These are phyloP conservation scores for Aspergillus pseudonomiae DNA, from an alignment of 2,329 filamentous ascomycete species.

Conservation along the genomic window DNA sequence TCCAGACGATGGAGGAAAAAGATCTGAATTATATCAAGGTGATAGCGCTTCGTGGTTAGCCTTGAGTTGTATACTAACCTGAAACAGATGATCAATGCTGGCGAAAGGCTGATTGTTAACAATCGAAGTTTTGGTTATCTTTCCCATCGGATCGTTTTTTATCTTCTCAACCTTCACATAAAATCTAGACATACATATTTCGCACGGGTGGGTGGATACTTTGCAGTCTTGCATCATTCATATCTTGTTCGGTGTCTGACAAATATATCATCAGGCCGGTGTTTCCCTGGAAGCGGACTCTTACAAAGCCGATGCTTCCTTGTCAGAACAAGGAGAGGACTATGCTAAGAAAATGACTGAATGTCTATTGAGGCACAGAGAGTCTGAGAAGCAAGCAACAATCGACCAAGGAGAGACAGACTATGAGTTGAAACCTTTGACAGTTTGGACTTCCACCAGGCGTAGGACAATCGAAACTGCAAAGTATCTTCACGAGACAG, in stretches of 20 bases:
- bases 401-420: slow-evolving; percentile 69
- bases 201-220: slow-evolving; percentile 61
- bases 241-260: slow-evolving; percentile 15
- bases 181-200: slow-evolving; percentile 95
- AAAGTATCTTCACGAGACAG: slow-evolving; percentile 74
- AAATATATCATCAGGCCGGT: slow-evolving; percentile 59
- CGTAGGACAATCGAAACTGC: slow-evolving; percentile 89
- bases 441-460: slow-evolving; percentile 93
- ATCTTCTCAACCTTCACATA: slow-evolving; percentile 95
- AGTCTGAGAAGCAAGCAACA: slow-evolving; percentile 74
- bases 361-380: slow-evolving; percentile 77
- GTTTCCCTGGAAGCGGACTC: slow-evolving; percentile 85
- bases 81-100: slow-evolving; percentile 87
- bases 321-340: slow-evolving; percentile 76
- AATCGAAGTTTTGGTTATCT: slow-evolving; percentile 96
- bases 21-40: slow-evolving; percentile 94
- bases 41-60: not conserved
- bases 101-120: slow-evolving; percentile 90
- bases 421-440: slow-evolving; percentile 74
- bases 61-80: slow-evolving; percentile 16
- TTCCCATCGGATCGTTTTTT: slow-evolving; percentile 96
- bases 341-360: slow-evolving; percentile 89
- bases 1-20: slow-evolving; percentile 92
- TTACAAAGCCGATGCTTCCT: slow-evolving; percentile 85
- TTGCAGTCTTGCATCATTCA: not conserved